Evolutionary conservation across 1,139 yeast species (phyloP), one percentile per base, ranked within the genome.

Genomic region (Suhomyces bolitotheri): DNA sequence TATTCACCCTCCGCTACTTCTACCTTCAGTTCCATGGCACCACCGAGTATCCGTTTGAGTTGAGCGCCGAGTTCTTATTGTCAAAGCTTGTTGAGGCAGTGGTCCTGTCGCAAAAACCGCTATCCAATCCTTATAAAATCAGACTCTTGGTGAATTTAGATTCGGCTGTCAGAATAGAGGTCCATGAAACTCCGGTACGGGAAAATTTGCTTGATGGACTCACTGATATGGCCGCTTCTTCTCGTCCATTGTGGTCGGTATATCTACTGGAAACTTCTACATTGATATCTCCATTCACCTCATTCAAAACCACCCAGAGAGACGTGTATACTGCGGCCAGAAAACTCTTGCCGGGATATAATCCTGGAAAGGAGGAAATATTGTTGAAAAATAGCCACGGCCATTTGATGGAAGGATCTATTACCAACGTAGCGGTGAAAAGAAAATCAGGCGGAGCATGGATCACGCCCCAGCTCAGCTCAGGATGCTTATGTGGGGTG

Each of bases 401-500:
- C 7, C 75, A 76, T 39, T 54, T 88, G 14, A 82, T 82, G 63
- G 98, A 92, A 58, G 96, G 96, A 0, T 78, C 95, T 2, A 82
- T 89, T 17, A 81, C 95, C 9, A 89, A 84, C 51, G 71, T 90
- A 9, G 97, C 97, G 0, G 59, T 89, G 25, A 64, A 59, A 49
- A 58, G 77, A 27, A 58, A 62, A 31, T 45, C 50, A 1, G 60
- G 56, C 4, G 76, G 71, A 27, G 58, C 58, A 23, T 92, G 96
- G 94, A 62, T 81, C 3, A 92, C 97, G 0, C 98, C 98, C 1
- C 66, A 72, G 17, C 62, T 89, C 26, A 66, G 78, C 2, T 65
- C 80, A 9, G 98, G 97, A 0, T 87, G 96, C 53, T 67, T 90
- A 34, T 83, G 90, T 60, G 97, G 97, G 7, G 92, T 85, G 0